Evolutionary conservation across 306 rosid species (phyloP), one percentile per base, ranked within the genome.

Genomic region (Carpinus fangiana): DNA sequence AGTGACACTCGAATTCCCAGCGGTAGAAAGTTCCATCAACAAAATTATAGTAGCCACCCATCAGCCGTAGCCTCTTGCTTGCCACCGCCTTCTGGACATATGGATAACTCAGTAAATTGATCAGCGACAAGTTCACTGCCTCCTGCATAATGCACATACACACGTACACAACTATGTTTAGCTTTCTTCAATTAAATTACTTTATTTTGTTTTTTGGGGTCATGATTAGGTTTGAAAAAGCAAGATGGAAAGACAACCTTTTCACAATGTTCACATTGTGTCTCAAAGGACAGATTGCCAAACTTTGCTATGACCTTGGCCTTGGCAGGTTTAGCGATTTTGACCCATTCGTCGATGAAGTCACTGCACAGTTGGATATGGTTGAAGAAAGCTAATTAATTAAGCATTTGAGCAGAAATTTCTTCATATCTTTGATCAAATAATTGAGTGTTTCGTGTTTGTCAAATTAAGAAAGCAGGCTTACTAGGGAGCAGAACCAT

Each of bases 341-440:
- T 84, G 31, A 91, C 75, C 96, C 96, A 91, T 26, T 91, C 93
- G 61, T 89, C 93, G 57, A 91, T 87, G 87, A 91, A 89, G 77
- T 87, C 93, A 70, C 93, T 89, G 81, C 77, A 87, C 80, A 82
- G 14, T 48, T 48, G 14, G 14, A 12, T 12, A 48, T 11, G 45
- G 8, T 5, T 5, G 45, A 41, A 41, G 45, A 5, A 41, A 41
- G 45, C 0, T 41, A 6, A 41, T 7, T 7, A 41, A 5, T 41
- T 23, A 23, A 23, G 26, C 26, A 0, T 41, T 41, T 41, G 6
- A 41, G 45, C 1, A 26, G 47, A 41, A 31, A 72, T 3, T 51
- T 16, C 14, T 69, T 52, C 38, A 67, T 18, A 38, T 34, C 43
- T 38, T 38, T 38, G 43, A 38, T 38, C 43, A 5, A 38, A 31